Percentiles rank a stretch among this genome's conserved stretches.
These are phyloP conservation scores for Trichoderma gamsii DNA, from an alignment of 495 filamentous ascomycete species.

Conservation along the genomic window DNA sequence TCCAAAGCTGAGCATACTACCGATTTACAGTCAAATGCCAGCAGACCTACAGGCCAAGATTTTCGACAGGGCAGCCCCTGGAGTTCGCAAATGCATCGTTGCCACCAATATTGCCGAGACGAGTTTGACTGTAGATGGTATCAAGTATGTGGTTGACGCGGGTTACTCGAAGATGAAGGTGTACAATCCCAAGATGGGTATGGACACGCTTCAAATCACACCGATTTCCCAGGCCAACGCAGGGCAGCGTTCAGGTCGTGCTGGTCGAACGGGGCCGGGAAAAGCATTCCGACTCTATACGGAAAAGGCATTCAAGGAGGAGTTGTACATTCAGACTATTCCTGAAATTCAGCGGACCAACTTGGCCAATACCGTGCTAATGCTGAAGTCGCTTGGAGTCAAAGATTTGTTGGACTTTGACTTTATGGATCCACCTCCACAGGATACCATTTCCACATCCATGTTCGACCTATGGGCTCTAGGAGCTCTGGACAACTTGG, in stretches of 20 bases:
- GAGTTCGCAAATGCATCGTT: constrained; percentile 94
- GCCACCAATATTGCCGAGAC: constrained; percentile 99
- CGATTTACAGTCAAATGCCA: constrained; percentile 99
- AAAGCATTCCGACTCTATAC: constrained; percentile 95
- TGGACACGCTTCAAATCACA: constrained; percentile 98
- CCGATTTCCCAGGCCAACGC: constrained; percentile 97
- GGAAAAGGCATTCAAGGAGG: constrained; percentile 89
- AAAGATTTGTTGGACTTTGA: constrained; percentile 95
- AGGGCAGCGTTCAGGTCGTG: constrained; percentile 86
- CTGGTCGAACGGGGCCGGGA: constrained; percentile 90
- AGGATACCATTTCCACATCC: constrained; percentile 95
- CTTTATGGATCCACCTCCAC: constrained; percentile 98
- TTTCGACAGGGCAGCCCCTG: constrained; percentile 83
- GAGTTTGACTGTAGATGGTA: constrained; percentile 95
- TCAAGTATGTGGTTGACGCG: constrained; percentile 97
- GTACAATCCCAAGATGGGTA: constrained; percentile 97
- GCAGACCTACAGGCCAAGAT: constrained; percentile 97
- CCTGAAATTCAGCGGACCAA: constrained; percentile 98
- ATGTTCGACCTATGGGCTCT: constrained; percentile 98
- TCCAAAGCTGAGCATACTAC: constrained; percentile 87
- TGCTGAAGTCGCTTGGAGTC: constrained; percentile 91
- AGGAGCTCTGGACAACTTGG: constrained; percentile 87
- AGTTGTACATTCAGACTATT: constrained; percentile 95
- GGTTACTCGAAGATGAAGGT: constrained; percentile 98
- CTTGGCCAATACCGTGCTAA: constrained; percentile 85